Percentiles rank a stretch among this genome's conserved stretches.
Conservation (phyloP, 371 early-diverging fungal species). For the Apophysomyces elegans region DNA sequence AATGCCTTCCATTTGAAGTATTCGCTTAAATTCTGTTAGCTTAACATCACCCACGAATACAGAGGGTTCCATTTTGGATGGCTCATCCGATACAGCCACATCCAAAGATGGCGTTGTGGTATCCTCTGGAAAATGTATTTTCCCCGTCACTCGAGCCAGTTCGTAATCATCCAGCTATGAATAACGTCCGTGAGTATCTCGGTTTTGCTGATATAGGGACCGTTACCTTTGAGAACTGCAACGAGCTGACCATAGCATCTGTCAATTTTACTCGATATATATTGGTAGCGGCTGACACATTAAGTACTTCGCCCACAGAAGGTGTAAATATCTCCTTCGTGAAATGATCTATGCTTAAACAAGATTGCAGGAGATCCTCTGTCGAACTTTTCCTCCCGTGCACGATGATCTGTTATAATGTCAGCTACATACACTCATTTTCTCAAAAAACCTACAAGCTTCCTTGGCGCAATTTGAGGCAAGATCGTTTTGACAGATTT, state of each 20-base stretch:
- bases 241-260: slow-evolving; percentile 84
- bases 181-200: not conserved
- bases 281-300: slow-evolving; percentile 88
- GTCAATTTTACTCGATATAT: slow-evolving; percentile 81
- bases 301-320: slow-evolving; percentile 77
- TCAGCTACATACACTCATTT: not conserved
- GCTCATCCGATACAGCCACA: slow-evolving; percentile 54
- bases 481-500: slow-evolving; percentile 85
- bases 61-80: slow-evolving; percentile 58
- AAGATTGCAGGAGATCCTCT: slow-evolving; percentile 61
- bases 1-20: slow-evolving; percentile 76
- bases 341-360: slow-evolving; percentile 60
- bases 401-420: slow-evolving; percentile 68
- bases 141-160: slow-evolving; percentile 74
- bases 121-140: slow-evolving; percentile 69
- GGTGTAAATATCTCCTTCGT: slow-evolving; percentile 88
- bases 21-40: slow-evolving; percentile 78
- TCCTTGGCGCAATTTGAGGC: slow-evolving; percentile 82
- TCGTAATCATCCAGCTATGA: slow-evolving; percentile 74
- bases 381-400: slow-evolving; percentile 80
- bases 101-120: slow-evolving; percentile 81
- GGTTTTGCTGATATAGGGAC: not conserved
- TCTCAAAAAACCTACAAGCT: slow-evolving; percentile 65
- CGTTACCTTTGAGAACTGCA: slow-evolving; percentile 72
- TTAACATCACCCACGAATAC: slow-evolving; percentile 87